Evolutionary conservation across 1,139 yeast genomes (phyloP).

Genomic region (Lodderomyces parapsilosis): DNA sequence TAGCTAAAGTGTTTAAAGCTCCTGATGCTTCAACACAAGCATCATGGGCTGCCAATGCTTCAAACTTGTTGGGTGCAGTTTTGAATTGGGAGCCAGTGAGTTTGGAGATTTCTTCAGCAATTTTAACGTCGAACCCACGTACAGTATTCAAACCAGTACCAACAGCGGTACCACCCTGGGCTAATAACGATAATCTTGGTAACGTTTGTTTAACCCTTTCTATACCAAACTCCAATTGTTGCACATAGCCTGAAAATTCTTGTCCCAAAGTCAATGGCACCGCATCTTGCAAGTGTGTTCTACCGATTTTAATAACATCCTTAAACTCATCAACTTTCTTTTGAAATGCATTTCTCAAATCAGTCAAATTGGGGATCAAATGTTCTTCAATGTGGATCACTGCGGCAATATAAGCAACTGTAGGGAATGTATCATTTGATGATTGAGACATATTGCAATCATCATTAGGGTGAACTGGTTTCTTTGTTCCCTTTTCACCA

Average conservation of each 20-base stretch:
- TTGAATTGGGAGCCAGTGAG: constrained; percentile 78
- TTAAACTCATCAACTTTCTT: constrained; percentile 73
- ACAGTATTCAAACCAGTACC: constrained; percentile 93
- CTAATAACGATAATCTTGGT: constrained; percentile 69
- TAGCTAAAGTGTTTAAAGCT: constrained; percentile 87
- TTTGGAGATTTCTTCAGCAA: constrained; percentile 71
- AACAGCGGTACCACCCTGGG: constrained; percentile 98
- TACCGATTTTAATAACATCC: constrained; percentile 87
- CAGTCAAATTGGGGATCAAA: constrained; percentile 70
- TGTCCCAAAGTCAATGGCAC: constrained; percentile 93
- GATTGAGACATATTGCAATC: constrained; percentile 95
- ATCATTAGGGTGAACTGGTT: constrained; percentile 92
- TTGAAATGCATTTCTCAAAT: constrained; percentile 67
- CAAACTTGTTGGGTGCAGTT: constrained; percentile 95
- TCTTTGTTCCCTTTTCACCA: constrained; percentile 80
- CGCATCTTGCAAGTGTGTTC: constrained; percentile 96
- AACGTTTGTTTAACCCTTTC: constrained; percentile 68
- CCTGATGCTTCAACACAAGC: constrained; percentile 94
- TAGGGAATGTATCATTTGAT: constrained; percentile 92
- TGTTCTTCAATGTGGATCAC: constrained; percentile 73
- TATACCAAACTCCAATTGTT: constrained; percentile 82
- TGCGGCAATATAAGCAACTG: constrained; percentile 97
- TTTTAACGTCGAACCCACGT: constrained; percentile 75
- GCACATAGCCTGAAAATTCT: constrained; percentile 90
- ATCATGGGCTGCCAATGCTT: constrained; percentile 95